Base-by-base conservation (phyloP, 2,329 filamentous ascomycete genomes). In the Clarireedia sp. region DNA sequence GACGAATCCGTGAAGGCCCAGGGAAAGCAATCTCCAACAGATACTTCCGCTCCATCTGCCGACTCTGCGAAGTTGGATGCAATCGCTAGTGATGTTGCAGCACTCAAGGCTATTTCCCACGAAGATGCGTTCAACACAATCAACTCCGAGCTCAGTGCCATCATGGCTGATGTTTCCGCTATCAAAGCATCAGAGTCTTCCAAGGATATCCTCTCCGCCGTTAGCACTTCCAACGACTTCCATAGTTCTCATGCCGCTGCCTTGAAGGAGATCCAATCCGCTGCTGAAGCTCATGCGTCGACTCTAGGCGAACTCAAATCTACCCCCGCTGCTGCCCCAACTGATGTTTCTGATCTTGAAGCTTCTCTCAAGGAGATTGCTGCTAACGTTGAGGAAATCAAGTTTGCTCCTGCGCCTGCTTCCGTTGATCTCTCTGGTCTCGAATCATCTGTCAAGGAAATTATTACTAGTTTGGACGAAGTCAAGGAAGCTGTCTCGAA, bases 61-160 rank as follows among this genome's bases (percentile, higher is more conserved):
- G 63, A 66, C 14, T 59, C 60, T 24, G 48, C 63, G 41, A 66
- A 64, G 56, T 56, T 68, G 33, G 64, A 66, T 40, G 47, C 21
- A n/a, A 59, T 59, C 33, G 48, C 56, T 48, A 49, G 63, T 8
- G 63, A 66, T 24, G 29, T 67, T 23, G 57, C 55, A 26, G 38
- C 58, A n/a, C 56, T 64, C 36, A 65, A 66, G 54, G 58, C 14
- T 17, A 48, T 53, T 47, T 47, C 60, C 33, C 51, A 62, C 5
- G 53, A 62, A 17, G 47, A 62, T 16, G 60, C 61, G 17, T 59
- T 67, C 21, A 61, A 64, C 37, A 49, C 59, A 29, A 63, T 65
- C 44, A 59, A 58, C 16, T 50, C 54, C 38, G 63, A 60, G 0
- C 50, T 68, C 29, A 53, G 59, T 6, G 63, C 64, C 16, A 67